phyloP scores from a whole-genome alignment of 73 alveolate species.

The Symbiodinium natans region DNA sequence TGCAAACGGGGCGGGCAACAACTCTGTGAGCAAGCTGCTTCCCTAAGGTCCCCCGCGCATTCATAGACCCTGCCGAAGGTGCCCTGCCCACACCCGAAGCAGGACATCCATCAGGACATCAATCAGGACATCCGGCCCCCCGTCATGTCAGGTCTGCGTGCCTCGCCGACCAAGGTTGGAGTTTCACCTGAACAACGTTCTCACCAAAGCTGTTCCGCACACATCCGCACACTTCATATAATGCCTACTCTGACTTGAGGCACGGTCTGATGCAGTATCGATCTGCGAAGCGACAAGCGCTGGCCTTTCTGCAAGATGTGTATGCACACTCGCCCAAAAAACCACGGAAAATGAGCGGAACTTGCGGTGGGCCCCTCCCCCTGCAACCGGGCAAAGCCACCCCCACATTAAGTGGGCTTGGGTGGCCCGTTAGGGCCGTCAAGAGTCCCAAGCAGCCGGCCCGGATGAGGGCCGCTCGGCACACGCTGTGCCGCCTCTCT shows the following conservation, averaged over 20 bases:
- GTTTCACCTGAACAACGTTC: not conserved
- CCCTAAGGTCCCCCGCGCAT: too few relatives aligned
- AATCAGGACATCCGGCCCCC: too few relatives aligned
- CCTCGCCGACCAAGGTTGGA: conserved; percentile 16
- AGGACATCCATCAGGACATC: too few relatives aligned
- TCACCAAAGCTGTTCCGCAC: not conserved
- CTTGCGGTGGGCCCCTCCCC: not conserved
- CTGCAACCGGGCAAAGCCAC: not conserved
- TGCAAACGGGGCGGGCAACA: too few relatives aligned
- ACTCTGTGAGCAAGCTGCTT: too few relatives aligned
- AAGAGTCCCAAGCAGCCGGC: not conserved
- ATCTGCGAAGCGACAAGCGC: conserved; percentile 28
- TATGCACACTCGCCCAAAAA: not conserved
- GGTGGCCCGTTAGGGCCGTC: too few relatives aligned
- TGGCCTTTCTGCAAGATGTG: not conserved
- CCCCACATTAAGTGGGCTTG: not conserved
- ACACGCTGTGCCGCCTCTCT: conserved; percentile 43
- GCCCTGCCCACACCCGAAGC: not conserved
- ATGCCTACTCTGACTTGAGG: not conserved
- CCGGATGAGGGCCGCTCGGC: conserved; percentile 29
- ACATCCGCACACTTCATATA: not conserved
- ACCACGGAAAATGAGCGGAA: not conserved
- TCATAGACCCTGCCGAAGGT: conserved; percentile 32
- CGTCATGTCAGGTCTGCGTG: too few relatives aligned
- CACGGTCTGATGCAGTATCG: not conserved